Percentiles rank a stretch among this genome's conserved stretches.
Evolutionary conservation across 108 stramenopile species (phyloP).

Genomic region (Skeletonema menzelii): DNA sequence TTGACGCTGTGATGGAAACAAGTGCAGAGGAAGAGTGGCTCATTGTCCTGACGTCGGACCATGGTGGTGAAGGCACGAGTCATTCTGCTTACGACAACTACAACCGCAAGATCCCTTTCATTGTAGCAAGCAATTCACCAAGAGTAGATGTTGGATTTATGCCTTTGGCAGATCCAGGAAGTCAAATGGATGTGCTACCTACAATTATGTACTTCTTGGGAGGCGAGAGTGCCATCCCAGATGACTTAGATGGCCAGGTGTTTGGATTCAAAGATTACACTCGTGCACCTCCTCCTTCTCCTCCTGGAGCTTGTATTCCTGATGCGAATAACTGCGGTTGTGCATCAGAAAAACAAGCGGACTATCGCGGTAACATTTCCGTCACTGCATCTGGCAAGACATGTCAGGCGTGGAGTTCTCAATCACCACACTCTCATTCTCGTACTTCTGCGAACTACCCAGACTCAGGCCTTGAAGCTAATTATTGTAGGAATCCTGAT

Average conservation of each 20-base stretch:
- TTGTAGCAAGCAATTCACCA: background rate
- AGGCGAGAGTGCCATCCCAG: background rate
- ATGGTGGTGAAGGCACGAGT: constrained; percentile 9
- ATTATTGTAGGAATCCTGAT: constrained; percentile 35
- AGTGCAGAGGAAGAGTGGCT: constrained; percentile 17
- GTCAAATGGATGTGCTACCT: background rate
- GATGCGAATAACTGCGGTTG: background rate
- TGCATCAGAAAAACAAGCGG: constrained; percentile 10
- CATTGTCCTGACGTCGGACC: constrained; percentile 12
- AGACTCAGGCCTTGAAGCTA: constrained; percentile 18
- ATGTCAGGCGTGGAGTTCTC: constrained; percentile 25
- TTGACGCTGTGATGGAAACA: constrained; percentile 3
- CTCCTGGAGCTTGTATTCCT: background rate
- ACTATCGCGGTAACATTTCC: constrained; percentile 27
- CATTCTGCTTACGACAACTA: background rate
- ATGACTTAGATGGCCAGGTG: background rate
- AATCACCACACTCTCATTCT: constrained; percentile 16
- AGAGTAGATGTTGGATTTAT: background rate
- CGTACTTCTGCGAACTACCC: constrained; percentile 14
- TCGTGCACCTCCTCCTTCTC: background rate
- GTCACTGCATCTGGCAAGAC: constrained; percentile 2
- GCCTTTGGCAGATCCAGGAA: background rate
- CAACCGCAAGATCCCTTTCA: background rate
- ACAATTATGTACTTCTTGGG: background rate
- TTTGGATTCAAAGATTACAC: background rate